Evolutionary conservation across 805 yeast species (phyloP).

Genomic region (Starmerella asiatica): DNA sequence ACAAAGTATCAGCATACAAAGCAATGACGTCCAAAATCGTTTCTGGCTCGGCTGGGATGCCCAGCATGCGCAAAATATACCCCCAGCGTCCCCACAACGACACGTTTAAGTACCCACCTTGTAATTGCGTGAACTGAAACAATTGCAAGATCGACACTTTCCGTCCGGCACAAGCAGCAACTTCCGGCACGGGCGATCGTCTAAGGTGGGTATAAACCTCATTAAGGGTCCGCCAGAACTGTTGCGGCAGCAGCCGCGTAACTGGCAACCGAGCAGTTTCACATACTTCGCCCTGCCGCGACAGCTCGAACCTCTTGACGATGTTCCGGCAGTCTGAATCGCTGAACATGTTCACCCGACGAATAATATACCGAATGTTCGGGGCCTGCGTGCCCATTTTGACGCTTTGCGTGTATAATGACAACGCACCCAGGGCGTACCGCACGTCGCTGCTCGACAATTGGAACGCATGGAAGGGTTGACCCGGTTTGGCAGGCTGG

Average conservation of each 20-base stretch:
- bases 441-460: constrained; percentile 2
- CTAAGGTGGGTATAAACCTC: constrained; percentile 14
- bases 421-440: constrained; percentile 13
- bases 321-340: constrained; percentile 11
- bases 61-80: constrained; percentile 9
- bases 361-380: constrained; percentile 8
- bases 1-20: constrained; percentile 16
- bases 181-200: constrained; percentile 8
- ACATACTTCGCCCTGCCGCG: constrained; percentile 5
- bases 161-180: constrained; percentile 4
- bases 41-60: constrained; percentile 7
- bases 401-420: constrained; percentile 13
- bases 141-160: constrained; percentile 11
- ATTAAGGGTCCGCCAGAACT: constrained; percentile 12
- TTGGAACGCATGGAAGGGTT: not conserved
- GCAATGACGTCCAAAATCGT: constrained; percentile 11
- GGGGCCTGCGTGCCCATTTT: constrained; percentile 9
- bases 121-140: constrained; percentile 14
- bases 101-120: constrained; percentile 14
- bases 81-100: constrained; percentile 16
- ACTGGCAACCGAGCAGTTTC: constrained; percentile 11
- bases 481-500: not conserved
- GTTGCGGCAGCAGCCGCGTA: constrained; percentile 8
- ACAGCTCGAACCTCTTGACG: constrained; percentile 14
- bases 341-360: constrained; percentile 11